phyloP scores from a whole-genome alignment of 345 rosid species.

The Melastoma malabathricum region DNA sequence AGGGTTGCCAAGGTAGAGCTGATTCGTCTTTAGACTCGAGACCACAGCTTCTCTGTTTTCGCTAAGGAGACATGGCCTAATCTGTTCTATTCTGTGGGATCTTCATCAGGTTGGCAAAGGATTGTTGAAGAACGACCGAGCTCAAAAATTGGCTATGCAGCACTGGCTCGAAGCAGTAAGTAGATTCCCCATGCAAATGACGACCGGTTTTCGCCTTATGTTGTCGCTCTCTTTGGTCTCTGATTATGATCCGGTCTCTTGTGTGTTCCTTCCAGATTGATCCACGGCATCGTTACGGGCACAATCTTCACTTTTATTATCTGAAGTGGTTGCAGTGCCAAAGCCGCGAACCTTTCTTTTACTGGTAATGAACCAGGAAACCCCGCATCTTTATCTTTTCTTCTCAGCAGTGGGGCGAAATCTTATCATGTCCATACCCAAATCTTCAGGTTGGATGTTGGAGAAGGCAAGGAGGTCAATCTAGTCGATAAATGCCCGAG shows the following conservation, averaged over 20 bases:
- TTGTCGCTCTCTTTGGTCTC: slow-evolving; percentile 1
- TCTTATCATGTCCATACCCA: background rate
- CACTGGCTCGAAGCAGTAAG: slow-evolving; percentile 99
- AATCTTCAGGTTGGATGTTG: slow-evolving; percentile 77
- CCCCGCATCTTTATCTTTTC: slow-evolving; percentile 1
- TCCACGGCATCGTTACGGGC: slow-evolving; percentile 93
- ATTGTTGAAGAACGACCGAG: slow-evolving; percentile 72
- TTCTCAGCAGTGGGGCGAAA: slow-evolving; percentile 6
- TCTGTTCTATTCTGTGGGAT: too few relatives aligned
- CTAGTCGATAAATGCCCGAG: slow-evolving; percentile 64
- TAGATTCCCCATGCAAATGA: background rate
- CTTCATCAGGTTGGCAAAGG: slow-evolving; percentile 74
- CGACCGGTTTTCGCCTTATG: too few relatives aligned
- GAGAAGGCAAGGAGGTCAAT: slow-evolving; percentile 83
- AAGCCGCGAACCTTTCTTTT: slow-evolving; percentile 93
- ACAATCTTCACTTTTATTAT: slow-evolving; percentile 75
- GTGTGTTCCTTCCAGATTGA: slow-evolving; percentile 51
- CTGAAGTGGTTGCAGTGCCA: slow-evolving; percentile 66
- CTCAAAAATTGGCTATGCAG: slow-evolving; percentile 66
- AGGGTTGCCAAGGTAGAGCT: slow-evolving; percentile 63
- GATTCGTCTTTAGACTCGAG: background rate
- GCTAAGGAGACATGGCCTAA: background rate
- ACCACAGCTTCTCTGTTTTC: background rate
- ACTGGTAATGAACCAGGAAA: slow-evolving; percentile 45
- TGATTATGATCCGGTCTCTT: slow-evolving; percentile 8